A percentile compares a stretch with the other conserved stretches of the same genome.
These are phyloP conservation scores for Mortierella sp. DNA, from an alignment of 371 early-diverging fungal genomes.

Conservation along the genomic window DNA sequence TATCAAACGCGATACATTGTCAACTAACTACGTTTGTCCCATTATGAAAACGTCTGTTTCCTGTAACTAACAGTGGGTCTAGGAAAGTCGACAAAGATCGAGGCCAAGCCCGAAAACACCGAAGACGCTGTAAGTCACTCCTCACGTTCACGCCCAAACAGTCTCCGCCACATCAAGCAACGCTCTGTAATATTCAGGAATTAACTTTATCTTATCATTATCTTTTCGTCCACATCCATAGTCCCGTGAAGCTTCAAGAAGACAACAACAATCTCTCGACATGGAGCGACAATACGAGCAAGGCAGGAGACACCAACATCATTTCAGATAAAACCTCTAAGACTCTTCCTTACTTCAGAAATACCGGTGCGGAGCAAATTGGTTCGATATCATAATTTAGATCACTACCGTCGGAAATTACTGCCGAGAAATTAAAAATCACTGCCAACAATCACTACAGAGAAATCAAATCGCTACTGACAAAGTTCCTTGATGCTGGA, in stretches of 20 bases:
- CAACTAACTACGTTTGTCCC: neutral
- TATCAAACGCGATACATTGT: too few relatives aligned
- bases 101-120: constrained; percentile 27
- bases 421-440: too few relatives aligned
- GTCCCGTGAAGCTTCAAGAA: constrained; percentile 30
- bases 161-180: too few relatives aligned
- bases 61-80: constrained; percentile 26
- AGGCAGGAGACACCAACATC: constrained; percentile 29
- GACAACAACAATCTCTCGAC: constrained; percentile 25
- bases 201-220: neutral
- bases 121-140: constrained; percentile 30
- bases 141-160: neutral
- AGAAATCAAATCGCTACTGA: too few relatives aligned
- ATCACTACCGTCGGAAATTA: too few relatives aligned
- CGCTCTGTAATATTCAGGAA: neutral
- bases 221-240: neutral
- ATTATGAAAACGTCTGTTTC: neutral
- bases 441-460: too few relatives aligned
- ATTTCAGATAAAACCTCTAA: constrained; percentile 15
- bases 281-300: constrained; percentile 46
- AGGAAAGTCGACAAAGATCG: constrained; percentile 37
- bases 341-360: neutral
- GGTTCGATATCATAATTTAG: neutral
- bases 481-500: too few relatives aligned
- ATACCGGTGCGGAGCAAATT: neutral